Evolutionary conservation across 2,329 filamentous ascomycete genomes (phyloP).

Genomic region (Pseudocercospora musae): DNA sequence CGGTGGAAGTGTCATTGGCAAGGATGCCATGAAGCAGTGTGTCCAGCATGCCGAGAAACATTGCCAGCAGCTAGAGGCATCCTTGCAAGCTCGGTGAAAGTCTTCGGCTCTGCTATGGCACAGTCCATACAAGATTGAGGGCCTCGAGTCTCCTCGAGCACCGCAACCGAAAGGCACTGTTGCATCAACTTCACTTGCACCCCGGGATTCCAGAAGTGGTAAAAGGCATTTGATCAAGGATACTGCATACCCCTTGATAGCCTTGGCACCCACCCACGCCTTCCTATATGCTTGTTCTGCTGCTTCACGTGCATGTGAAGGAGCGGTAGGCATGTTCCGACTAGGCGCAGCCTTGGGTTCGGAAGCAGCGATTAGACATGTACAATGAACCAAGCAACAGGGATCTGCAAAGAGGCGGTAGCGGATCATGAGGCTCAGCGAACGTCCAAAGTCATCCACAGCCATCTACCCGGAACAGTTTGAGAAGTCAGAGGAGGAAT

Average conservation of each 20-base stretch:
- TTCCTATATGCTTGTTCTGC: not conserved
- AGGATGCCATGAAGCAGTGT: slow-evolving; percentile 59
- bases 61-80: slow-evolving; percentile 56
- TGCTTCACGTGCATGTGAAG: not conserved
- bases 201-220: not conserved
- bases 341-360: not conserved
- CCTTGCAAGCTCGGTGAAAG: slow-evolving; percentile 14
- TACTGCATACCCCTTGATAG: not conserved
- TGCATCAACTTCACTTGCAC: too few species aligned
- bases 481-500: not conserved
- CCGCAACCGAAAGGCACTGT: not conserved
- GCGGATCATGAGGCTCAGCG: not conserved
- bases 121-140: not conserved
- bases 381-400: not conserved
- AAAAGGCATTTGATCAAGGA: not conserved
- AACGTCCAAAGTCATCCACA: not conserved
- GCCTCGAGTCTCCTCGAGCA: not conserved
- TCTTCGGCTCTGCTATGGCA: not conserved
- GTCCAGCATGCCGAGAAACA: slow-evolving; percentile 59
- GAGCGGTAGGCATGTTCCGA: not conserved
- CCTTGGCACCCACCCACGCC: not conserved
- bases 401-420: not conserved
- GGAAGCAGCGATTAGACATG: not conserved
- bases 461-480: not conserved
- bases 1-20: slow-evolving; percentile 70